These are phyloP conservation scores for Apiospora hydei DNA, from an alignment of 2,329 filamentous ascomycete species.

Conservation along the genomic window DNA sequence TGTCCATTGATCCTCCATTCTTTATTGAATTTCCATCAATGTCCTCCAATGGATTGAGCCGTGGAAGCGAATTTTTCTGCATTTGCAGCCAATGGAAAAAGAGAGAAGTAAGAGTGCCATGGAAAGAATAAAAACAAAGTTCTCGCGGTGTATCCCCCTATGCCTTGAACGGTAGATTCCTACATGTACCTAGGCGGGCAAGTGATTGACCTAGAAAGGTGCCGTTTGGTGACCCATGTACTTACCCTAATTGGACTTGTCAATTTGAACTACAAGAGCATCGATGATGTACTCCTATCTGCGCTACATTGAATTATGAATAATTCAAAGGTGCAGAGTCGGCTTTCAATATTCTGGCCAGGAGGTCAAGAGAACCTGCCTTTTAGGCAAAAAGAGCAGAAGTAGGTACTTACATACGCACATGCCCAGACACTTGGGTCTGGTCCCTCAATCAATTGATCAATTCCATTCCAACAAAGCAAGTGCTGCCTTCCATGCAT, in stretches of 20 bases:
- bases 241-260: neutral
- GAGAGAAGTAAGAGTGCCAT: neutral
- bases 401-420: neutral
- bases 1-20: constrained; percentile 30
- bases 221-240: neutral
- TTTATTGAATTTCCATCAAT: constrained; percentile 25
- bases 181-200: neutral
- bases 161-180: neutral
- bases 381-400: neutral
- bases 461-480: neutral
- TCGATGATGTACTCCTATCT: neutral
- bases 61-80: neutral
- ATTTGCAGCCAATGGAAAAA: constrained; percentile 32
- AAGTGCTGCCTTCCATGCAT: neutral
- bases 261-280: neutral
- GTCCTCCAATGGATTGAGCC: neutral
- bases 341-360: neutral
- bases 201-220: neutral
- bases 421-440: neutral
- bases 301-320: neutral
- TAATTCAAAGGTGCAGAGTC: neutral
- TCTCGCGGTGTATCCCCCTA: neutral
- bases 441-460: neutral
- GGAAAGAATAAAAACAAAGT: neutral
- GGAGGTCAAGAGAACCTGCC: no score